A percentile compares a stretch with the other conserved stretches of the same genome.
Conservation (phyloP, 2,329 filamentous ascomycete species). For the Lecanosticta acicola region DNA sequence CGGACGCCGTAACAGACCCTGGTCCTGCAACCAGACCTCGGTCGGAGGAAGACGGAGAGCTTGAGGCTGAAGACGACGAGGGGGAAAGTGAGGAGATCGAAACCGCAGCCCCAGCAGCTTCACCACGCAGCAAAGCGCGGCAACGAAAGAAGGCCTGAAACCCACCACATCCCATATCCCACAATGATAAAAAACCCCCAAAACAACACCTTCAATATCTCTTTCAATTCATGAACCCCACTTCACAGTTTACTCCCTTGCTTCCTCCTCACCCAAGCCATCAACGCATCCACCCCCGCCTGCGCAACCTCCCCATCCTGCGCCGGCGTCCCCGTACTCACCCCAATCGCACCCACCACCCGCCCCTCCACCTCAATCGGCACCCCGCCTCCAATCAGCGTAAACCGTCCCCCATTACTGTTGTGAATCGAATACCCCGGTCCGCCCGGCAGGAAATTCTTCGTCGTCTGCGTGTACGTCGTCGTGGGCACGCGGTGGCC, state of each 20-base stretch:
- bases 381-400: constrained; percentile 50
- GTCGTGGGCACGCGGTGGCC: constrained; percentile 50
- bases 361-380: constrained; percentile 47
- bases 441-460: constrained; percentile 50
- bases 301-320: constrained; percentile 51
- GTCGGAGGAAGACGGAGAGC: constrained; percentile 8
- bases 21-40: constrained; percentile 1
- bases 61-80: constrained; percentile 9
- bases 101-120: constrained; percentile 30
- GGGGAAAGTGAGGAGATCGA: constrained; percentile 16
- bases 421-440: constrained; percentile 49
- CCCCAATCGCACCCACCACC: constrained; percentile 51
- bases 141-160: constrained; percentile 33
- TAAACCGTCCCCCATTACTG: constrained; percentile 50
- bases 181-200: not conserved
- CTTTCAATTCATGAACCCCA: constrained; percentile 3
- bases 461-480: constrained; percentile 39
- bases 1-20: constrained; percentile 6
- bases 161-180: constrained; percentile 3
- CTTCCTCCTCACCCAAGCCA: constrained; percentile 31
- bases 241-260: constrained; percentile 14
- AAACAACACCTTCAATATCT: not conserved
- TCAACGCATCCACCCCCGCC: constrained; percentile 48
- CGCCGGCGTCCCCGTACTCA: constrained; percentile 50
- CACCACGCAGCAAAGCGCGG: constrained; percentile 40